These are phyloP conservation scores for Apiotrichum gracile DNA, from an alignment of 1,284 basidiomycete genomes.

Conservation along the genomic window DNA sequence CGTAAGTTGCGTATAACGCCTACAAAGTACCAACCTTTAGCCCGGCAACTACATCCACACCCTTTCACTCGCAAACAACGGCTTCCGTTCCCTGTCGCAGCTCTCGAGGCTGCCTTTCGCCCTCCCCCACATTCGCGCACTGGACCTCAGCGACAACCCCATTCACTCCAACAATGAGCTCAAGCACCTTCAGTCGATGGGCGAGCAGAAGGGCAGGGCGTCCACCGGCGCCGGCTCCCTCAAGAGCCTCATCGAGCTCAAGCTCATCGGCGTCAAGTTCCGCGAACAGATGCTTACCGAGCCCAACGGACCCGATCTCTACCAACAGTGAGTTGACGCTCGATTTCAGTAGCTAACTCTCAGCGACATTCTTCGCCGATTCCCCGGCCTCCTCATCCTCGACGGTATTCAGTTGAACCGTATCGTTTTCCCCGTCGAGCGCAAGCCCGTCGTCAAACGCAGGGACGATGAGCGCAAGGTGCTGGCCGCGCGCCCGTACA, in stretches of 20 bases:
- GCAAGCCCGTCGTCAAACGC: constrained; percentile 33
- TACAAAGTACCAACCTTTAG: not conserved
- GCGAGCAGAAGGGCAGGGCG: constrained; percentile 40
- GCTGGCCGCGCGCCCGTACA: constrained; percentile 29
- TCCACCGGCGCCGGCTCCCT: constrained; percentile 31
- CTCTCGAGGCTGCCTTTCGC: constrained; percentile 30
- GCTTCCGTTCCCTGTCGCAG: constrained; percentile 28
- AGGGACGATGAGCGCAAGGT: constrained; percentile 25
- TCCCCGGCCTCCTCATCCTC: constrained; percentile 44
- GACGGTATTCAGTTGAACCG: constrained; percentile 52
- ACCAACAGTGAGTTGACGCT: constrained; percentile 37
- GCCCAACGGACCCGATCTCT: constrained; percentile 28
- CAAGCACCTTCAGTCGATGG: constrained; percentile 26
- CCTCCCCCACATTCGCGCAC: constrained; percentile 41
- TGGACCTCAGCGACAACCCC: constrained; percentile 44
- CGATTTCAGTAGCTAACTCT: not conserved
- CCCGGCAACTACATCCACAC: constrained; percentile 32
- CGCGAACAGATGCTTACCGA: constrained; percentile 28
- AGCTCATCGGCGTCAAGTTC: constrained; percentile 35
- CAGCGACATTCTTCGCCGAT: constrained; percentile 43
- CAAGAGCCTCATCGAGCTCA: constrained; percentile 40
- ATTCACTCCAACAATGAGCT: constrained; percentile 28
- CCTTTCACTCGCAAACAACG: constrained; percentile 39
- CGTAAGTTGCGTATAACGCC: constrained; percentile 14
- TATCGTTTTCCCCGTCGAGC: constrained; percentile 40